Percentiles rank a stretch among this genome's conserved stretches.
Conservation (phyloP, 2,329 filamentous ascomycete genomes). For the Pseudopyrenochaeta lycopersici region DNA sequence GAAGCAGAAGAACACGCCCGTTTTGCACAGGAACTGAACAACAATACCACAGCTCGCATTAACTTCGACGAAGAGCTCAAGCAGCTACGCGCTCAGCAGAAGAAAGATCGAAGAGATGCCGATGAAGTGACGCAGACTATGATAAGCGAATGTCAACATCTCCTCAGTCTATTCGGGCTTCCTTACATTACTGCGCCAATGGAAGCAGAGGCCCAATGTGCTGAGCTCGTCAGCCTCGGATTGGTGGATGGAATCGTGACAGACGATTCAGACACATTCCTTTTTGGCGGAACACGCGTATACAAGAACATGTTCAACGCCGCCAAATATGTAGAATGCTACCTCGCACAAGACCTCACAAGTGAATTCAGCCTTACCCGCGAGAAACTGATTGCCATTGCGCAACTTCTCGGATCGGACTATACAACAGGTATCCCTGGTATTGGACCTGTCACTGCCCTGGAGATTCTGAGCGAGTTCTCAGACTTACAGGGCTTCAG, state of each 20-base stretch:
- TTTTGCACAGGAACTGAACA: constrained; percentile 87
- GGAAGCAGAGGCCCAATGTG: constrained; percentile 98
- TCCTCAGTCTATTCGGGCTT: constrained; percentile 88
- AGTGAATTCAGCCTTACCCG: constrained; percentile 88
- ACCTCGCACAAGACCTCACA: constrained; percentile 82
- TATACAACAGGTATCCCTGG: constrained; percentile 93
- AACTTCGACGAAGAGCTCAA: constrained; percentile 90
- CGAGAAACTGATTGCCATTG: constrained; percentile 87
- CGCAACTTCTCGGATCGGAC: constrained; percentile 90
- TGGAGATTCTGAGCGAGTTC: constrained; percentile 95
- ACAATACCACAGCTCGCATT: constrained; percentile 71
- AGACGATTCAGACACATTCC: constrained; percentile 94
- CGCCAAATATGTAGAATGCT: constrained; percentile 98
- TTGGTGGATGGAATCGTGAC: constrained; percentile 98
- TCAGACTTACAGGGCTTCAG: constrained; percentile 77
- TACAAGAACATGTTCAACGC: constrained; percentile 99
- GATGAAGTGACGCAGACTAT: constrained; percentile 97
- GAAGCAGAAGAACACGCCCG: constrained; percentile 95
- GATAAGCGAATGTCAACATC: constrained; percentile 92
- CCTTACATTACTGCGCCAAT: constrained; percentile 98
- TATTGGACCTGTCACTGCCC: constrained; percentile 90
- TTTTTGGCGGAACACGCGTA: constrained; percentile 94
- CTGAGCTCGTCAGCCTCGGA: constrained; percentile 83
- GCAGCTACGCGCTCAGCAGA: constrained; percentile 89
- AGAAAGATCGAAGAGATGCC: constrained; percentile 93